Evolutionary conservation across 805 yeast species (phyloP).

Genomic region (Kazachstania viticola): DNA sequence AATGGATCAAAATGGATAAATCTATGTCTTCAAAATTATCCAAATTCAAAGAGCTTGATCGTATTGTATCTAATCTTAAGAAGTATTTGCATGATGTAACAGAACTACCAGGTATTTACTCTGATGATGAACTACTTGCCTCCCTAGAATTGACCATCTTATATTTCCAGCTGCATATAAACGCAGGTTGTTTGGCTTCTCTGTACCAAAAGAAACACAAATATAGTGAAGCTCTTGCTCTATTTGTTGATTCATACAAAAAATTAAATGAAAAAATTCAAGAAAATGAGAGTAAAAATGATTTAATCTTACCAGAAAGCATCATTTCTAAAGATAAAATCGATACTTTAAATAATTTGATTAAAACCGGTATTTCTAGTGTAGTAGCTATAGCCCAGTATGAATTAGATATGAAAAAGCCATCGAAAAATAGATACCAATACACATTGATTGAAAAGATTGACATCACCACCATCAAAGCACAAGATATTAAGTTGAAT

Average conservation of each 20-base stretch:
- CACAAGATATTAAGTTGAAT: conserved; percentile 13
- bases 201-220: conserved; percentile 20
- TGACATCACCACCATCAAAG: conserved; percentile 9
- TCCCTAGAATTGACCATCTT: conserved; percentile 15
- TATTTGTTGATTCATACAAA: conserved; percentile 17
- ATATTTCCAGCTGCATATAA: conserved; percentile 14
- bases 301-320: conserved; percentile 12
- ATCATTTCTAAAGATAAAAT: conserved; percentile 31
- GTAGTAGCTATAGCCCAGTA: conserved; percentile 28
- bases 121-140: conserved; percentile 57
- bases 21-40: conserved; percentile 17
- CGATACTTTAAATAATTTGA: conserved; percentile 37
- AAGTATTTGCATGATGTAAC: conserved; percentile 45
- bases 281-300: conserved; percentile 4
- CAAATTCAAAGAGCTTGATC: conserved; percentile 26
- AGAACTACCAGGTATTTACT: conserved; percentile 87
- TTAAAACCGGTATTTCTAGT: conserved; percentile 24
- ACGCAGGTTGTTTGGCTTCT: conserved; percentile 19
- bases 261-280: conserved; percentile 9
- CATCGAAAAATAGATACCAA: conserved; percentile 5
- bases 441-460: conserved; percentile 32
- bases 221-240: conserved; percentile 22
- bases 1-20: conserved; percentile 17
- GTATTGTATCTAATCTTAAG: conserved; percentile 32
- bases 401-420: conserved; percentile 10